phyloP scores from a whole-genome alignment of 1,139 yeast species.

The Arxiozyma heterogenica region DNA sequence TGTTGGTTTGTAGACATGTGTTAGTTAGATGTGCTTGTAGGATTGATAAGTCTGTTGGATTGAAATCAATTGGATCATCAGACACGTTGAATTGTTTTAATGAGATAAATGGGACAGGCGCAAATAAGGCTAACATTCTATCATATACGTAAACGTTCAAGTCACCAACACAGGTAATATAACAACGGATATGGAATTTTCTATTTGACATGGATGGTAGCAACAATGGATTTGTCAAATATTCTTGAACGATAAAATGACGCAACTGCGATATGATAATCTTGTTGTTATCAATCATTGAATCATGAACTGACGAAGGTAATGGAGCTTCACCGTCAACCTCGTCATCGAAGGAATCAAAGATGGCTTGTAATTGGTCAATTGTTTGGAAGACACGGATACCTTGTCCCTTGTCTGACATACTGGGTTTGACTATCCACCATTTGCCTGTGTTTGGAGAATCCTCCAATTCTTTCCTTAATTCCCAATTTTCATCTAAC shows the following conservation, averaged over 20 bases:
- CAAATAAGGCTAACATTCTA: conserved; percentile 73
- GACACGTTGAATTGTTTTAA: conserved; percentile 26
- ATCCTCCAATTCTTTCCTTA: conserved; percentile 62
- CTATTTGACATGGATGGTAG: conserved; percentile 50
- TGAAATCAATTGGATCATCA: conserved; percentile 18
- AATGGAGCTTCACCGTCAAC: conserved; percentile 37
- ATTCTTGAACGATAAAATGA: conserved; percentile 83
- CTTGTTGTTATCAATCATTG: conserved; percentile 33
- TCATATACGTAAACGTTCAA: conserved; percentile 69
- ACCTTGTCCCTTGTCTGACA: conserved; percentile 97
- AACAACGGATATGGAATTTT: conserved; percentile 83
- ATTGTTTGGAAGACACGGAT: conserved; percentile 71
- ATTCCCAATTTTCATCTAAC: conserved; percentile 82
- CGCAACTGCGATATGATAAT: conserved; percentile 79
- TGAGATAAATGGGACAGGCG: conserved; percentile 42
- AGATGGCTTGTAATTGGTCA: conserved; percentile 71
- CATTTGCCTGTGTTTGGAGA: conserved; percentile 39
- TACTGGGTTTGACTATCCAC: conserved; percentile 90
- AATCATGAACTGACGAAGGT: conserved; percentile 37
- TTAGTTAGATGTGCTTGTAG: conserved; percentile 73
- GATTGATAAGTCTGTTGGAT: conserved; percentile 29
- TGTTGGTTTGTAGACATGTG: conserved; percentile 71
- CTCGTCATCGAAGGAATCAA: conserved; percentile 75
- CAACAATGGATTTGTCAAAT: conserved; percentile 57
- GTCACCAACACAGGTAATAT: conserved; percentile 70